Base-by-base conservation (phyloP, 1,284 basidiomycete species). In the Psilocybe mexicana region DNA sequence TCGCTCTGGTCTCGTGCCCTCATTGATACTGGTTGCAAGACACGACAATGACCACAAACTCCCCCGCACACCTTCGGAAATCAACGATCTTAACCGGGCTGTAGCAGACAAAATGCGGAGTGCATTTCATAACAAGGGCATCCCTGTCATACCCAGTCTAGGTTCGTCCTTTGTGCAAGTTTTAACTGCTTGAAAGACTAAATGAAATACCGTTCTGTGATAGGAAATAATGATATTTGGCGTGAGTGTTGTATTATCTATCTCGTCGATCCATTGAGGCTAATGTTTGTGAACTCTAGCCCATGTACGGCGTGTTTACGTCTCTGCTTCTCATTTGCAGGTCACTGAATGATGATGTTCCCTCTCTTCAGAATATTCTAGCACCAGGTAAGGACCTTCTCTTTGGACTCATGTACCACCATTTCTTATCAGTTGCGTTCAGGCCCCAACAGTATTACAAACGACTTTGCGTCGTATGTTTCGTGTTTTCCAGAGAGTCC, bases 161-260 rank as follows among this genome's bases (percentile, higher is more conserved):
- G 94, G 93, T 83, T 65, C 64, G 79, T 70, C 30, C 12, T 43
- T 28, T 59, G 14, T 4, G 18, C 26, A 2, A n/a, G 61, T 47
- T 30, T 51, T 40, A 26, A 43, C 49, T 24, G 35, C 52, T 45
- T 55, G 46, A 44, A 52, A 45, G 40, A 24, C 54, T 43, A 10
- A 49, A 38, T 28, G 24, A 38, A 40, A 36, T 33, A 24, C 25
- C 40, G n/a, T 33, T 24, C 43, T 54, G 43, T n/a, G 18, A 45
- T 61, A 89, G 87, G 90, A 24, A 94, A 94, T 73, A 94, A 94
- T 71, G 92, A 94, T 75, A 83, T 94, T 56, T 93, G 88, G 85
- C 92, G 87, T 90, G 73, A 79, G 88, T 82, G 55, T 46, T 42
- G 53, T 35, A 47, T 46, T 30, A 54, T 54, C 59, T 30, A 36